Percentiles rank a stretch among this genome's conserved stretches.
Conservation (phyloP, 176 grass and related monocot genomes). For the Triticum dicoccoides region DNA sequence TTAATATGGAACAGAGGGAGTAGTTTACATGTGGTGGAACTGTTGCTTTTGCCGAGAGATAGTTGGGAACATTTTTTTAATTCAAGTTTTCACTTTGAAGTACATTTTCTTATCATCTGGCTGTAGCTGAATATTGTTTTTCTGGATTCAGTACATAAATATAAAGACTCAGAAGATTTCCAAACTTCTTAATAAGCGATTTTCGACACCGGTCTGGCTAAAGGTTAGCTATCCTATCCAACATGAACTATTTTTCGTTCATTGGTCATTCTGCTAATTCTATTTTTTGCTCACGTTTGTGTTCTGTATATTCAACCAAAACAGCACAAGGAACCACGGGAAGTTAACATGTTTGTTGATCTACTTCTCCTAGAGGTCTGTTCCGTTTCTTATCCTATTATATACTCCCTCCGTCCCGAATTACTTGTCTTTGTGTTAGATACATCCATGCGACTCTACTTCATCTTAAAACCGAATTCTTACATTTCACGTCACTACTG, state of each 20-base stretch:
- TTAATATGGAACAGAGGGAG: no score
- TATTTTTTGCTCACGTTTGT: slow-evolving; percentile 19
- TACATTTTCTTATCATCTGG: neutral
- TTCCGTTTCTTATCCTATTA: slow-evolving; percentile 14
- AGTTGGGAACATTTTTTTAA: neutral
- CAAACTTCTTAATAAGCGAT: slow-evolving; percentile 86
- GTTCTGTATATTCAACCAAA: slow-evolving; percentile 38
- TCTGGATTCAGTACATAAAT: slow-evolving; percentile 84
- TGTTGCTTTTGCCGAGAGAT: slow-evolving; percentile 2
- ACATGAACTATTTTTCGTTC: slow-evolving; percentile 19
- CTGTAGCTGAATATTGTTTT: slow-evolving; percentile 27
- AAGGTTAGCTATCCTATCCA: slow-evolving; percentile 59
- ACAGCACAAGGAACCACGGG: slow-evolving; percentile 98
- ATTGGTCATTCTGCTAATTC: slow-evolving; percentile 3
- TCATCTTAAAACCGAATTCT: neutral
- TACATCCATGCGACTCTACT: neutral
- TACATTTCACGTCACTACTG: neutral
- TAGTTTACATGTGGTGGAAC: slow-evolving; percentile 26
- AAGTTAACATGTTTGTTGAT: slow-evolving; percentile 99
- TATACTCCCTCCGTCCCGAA: neutral
- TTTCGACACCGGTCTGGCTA: slow-evolving; percentile 90
- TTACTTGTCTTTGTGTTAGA: no score
- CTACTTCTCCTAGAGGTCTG: slow-evolving; percentile 96
- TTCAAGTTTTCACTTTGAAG: neutral
- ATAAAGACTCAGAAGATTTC: slow-evolving; percentile 96